Evolutionary conservation across 441 rosid species (phyloP).

Genomic region (Rhodomyrtus psidioides): DNA sequence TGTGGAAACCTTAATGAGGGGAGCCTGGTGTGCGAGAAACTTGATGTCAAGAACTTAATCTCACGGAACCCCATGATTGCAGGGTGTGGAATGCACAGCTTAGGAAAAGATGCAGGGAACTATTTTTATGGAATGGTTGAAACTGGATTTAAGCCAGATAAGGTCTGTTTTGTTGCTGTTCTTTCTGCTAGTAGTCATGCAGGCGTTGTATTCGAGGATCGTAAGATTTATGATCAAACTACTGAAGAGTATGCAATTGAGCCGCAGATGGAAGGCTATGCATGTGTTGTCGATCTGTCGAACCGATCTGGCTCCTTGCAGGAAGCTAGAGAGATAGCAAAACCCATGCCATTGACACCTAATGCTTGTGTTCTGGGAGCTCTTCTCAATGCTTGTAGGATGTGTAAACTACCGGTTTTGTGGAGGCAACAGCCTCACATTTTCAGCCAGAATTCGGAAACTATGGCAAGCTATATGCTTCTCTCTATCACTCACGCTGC

Average conservation of each 20-base stretch:
- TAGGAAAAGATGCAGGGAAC: constrained; percentile 23
- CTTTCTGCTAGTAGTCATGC: constrained; percentile 48
- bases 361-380: constrained; percentile 34
- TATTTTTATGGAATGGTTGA: constrained; percentile 25
- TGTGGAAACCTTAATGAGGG: constrained; percentile 53
- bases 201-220: constrained; percentile 33
- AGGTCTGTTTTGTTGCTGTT: constrained; percentile 27
- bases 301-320: constrained; percentile 29
- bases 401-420: constrained; percentile 24
- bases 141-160: constrained; percentile 23
- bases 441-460: constrained; percentile 4
- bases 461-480: constrained; percentile 26
- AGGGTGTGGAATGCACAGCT: constrained; percentile 43
- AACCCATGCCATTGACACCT: constrained; percentile 31
- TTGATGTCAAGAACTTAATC: constrained; percentile 25
- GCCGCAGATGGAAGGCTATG: constrained; percentile 33
- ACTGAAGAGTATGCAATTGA: constrained; percentile 5
- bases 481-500: constrained; percentile 33
- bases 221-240: constrained; percentile 18
- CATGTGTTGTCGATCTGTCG: constrained; percentile 35
- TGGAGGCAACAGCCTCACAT: constrained; percentile 15
- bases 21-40: constrained; percentile 29
- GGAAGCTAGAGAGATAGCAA: constrained; percentile 26
- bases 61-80: constrained; percentile 44
- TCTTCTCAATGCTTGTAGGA: constrained; percentile 35